Percentiles rank a stretch among this genome's conserved stretches.
phyloP scores from a whole-genome alignment of 495 filamentous ascomycete species.

The Astrothelium macrocarpum region DNA sequence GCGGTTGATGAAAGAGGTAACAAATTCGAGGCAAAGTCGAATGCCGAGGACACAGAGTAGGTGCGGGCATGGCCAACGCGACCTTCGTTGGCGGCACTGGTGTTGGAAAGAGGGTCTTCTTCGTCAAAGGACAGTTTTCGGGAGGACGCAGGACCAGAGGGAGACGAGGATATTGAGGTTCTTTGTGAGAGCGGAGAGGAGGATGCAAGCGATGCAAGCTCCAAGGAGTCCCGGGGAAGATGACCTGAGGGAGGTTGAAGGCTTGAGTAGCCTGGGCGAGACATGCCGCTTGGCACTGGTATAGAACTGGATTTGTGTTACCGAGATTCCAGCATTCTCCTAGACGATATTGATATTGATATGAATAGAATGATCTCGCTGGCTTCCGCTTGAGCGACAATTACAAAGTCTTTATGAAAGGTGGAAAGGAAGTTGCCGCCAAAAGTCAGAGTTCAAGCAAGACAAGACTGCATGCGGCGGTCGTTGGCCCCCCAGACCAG shows the following conservation, averaged over 20 bases:
- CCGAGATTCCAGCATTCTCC: conserved; percentile 3
- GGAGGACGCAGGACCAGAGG: conserved; percentile 79
- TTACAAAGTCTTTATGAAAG: not conserved
- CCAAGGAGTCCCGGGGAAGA: conserved; percentile 78
- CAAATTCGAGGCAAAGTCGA: conserved; percentile 84
- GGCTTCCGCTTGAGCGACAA: not conserved
- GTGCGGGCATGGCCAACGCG: conserved; percentile 51
- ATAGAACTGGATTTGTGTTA: not conserved
- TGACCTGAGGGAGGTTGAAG: conserved; percentile 26
- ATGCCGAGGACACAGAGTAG: conserved; percentile 83
- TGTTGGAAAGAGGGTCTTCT: conserved; percentile 64
- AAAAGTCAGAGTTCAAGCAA: conserved; percentile 1
- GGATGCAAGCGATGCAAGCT: conserved; percentile 87
- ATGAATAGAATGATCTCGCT: not conserved
- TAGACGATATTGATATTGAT: not conserved
- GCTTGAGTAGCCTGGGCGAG: conserved; percentile 23
- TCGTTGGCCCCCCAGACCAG: not conserved
- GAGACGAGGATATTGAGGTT: conserved; percentile 62
- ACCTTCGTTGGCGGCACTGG: conserved; percentile 41
- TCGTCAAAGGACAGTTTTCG: conserved; percentile 81
- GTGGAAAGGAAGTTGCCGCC: not conserved
- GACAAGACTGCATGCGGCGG: not conserved
- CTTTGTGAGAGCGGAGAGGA: conserved; percentile 48
- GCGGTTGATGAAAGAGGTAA: conserved; percentile 82
- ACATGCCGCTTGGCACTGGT: conserved; percentile 15